Evolutionary conservation across 1,284 basidiomycete genomes (phyloP).

Genomic region (Apiotrichum gamsii): DNA sequence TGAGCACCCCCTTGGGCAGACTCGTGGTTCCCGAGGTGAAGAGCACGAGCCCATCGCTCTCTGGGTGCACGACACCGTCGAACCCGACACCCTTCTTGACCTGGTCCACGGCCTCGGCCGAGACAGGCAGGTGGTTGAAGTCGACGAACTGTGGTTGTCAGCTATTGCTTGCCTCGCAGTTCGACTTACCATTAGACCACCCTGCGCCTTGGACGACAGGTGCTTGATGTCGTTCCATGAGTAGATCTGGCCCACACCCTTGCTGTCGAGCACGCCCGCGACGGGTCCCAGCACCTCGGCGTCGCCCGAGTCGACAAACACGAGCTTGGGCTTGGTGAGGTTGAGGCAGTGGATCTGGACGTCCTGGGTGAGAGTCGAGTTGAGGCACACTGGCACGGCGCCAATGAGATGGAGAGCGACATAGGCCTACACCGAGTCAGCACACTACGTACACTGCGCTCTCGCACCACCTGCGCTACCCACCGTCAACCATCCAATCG

Average conservation of each 20-base stretch:
- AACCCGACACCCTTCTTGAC: conserved; percentile 6
- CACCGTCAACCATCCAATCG: conserved; percentile 32
- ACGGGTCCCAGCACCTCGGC: conserved; percentile 21
- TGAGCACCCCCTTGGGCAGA: conserved; percentile 16
- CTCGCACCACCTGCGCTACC: no score
- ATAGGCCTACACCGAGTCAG: no score
- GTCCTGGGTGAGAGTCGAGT: conserved; percentile 31
- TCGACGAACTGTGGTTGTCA: conserved; percentile 1
- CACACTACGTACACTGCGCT: no score
- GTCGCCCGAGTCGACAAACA: conserved; percentile 30
- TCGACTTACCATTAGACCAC: not conserved
- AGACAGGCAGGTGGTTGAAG: not conserved
- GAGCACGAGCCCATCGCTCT: conserved; percentile 40
- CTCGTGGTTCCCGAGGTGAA: conserved; percentile 27
- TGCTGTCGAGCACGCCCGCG: not conserved
- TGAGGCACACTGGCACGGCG: conserved; percentile 34
- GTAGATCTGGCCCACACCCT: conserved; percentile 7
- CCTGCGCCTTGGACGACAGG: not conserved
- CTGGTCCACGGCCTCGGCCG: conserved; percentile 5
- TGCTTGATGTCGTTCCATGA: conserved; percentile 5
- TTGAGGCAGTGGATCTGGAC: conserved; percentile 26
- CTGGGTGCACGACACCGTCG: conserved; percentile 13
- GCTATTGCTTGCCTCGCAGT: not conserved
- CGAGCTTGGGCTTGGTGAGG: conserved; percentile 24
- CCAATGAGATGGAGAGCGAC: conserved; percentile 37